phyloP scores from a whole-genome alignment of 768 basidiomycete genomes.

The Myochromella boudieri region DNA sequence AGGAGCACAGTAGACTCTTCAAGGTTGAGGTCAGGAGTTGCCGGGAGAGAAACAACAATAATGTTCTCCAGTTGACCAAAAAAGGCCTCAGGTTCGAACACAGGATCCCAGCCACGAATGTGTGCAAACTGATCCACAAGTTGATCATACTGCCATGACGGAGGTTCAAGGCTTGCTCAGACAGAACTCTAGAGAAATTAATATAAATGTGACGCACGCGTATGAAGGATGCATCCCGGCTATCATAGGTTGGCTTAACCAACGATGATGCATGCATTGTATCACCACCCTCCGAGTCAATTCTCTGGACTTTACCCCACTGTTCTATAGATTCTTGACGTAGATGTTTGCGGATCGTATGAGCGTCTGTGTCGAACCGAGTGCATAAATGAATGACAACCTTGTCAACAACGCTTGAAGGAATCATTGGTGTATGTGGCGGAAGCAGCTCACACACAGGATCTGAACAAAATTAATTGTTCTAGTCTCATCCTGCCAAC shows the following conservation, averaged over 20 bases:
- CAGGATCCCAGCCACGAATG: background rate
- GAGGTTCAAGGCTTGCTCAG: background rate
- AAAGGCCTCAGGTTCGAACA: constrained; percentile 18
- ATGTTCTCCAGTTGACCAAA: constrained; percentile 33
- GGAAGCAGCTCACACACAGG: constrained; percentile 25
- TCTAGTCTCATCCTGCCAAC: no score
- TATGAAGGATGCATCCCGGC: constrained; percentile 33
- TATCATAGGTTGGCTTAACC: constrained; percentile 18
- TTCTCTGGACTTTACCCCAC: constrained; percentile 29
- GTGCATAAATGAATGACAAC: constrained; percentile 17
- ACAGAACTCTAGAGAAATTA: background rate
- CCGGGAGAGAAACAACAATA: constrained; percentile 21
- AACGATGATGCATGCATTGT: constrained; percentile 20
- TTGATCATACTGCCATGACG: constrained; percentile 27
- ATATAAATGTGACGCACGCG: constrained; percentile 27
- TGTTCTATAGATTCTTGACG: no score
- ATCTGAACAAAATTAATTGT: constrained; percentile 19
- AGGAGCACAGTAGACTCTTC: no score
- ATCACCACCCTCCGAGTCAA: constrained; percentile 30
- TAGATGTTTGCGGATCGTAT: no score
- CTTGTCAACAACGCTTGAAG: constrained; percentile 12
- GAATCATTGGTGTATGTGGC: constrained; percentile 8
- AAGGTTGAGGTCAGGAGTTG: no score
- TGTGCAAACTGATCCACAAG: constrained; percentile 27
- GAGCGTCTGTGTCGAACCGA: background rate